Evolutionary conservation across 2,329 filamentous ascomycete species (phyloP).

Genomic region (Huntiella omanensis): DNA sequence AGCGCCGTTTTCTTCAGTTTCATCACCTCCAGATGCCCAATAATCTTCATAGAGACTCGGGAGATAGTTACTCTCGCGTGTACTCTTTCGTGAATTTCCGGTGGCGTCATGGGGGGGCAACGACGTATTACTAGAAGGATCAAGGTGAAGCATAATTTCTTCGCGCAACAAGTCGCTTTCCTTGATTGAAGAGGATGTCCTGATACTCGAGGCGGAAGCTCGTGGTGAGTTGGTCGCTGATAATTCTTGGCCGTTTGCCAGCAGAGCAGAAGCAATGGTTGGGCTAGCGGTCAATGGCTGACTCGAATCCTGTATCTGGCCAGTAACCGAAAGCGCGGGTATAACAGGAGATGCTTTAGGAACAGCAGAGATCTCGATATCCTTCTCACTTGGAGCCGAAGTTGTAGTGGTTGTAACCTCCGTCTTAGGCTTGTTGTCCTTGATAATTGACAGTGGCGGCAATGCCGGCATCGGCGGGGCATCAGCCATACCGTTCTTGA

Average conservation of each 20-base stretch:
- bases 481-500: background rate
- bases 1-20: background rate
- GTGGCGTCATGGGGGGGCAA: background rate
- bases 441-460: slow-evolving; percentile 5
- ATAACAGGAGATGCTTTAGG: background rate
- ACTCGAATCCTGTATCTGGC: background rate
- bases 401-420: background rate
- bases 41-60: slow-evolving; percentile 50
- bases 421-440: background rate
- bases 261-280: background rate
- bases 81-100: slow-evolving; percentile 5
- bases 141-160: slow-evolving; percentile 56
- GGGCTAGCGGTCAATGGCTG: slow-evolving; percentile 7
- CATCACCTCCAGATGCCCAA: slow-evolving; percentile 27
- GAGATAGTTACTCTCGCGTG: slow-evolving; percentile 42
- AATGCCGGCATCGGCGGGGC: slow-evolving; percentile 16
- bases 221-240: slow-evolving; percentile 2
- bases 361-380: background rate
- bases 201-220: slow-evolving; percentile 5
- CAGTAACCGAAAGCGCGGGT: background rate
- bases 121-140: slow-evolving; percentile 19
- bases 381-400: background rate
- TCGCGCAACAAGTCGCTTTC: slow-evolving; percentile 55
- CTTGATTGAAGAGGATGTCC: slow-evolving; percentile 33
- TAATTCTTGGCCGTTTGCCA: background rate